Evolutionary conservation across 2,329 filamentous ascomycete genomes (phyloP), one percentile per base, ranked within the genome.

Genomic region (Aspergillus tamarii): DNA sequence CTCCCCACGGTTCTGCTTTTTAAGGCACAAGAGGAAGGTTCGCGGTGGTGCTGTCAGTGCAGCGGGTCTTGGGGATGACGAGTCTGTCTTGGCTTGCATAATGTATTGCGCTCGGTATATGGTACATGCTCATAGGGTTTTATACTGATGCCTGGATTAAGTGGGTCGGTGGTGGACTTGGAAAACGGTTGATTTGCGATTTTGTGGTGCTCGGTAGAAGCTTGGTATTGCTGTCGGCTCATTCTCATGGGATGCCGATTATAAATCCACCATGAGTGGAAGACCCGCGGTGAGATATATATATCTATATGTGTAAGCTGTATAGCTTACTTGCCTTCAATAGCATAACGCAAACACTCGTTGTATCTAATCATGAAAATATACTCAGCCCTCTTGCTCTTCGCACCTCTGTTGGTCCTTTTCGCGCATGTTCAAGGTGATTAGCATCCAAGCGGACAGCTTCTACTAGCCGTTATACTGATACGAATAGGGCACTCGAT

Each of bases 21-120:
- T 36, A 36, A 10, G 52, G 30, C 10, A n/a, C 32, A 32, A 11
- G 32, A n/a, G 30, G 10, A 23, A 21, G 16, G 9, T 1, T 36
- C 2, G 0, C 2, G 12, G 12, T 32, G 8, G 52, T 16, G 21
- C 14, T 23, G 30, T 54, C 52, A 54, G 11, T 30, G 14, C 32
- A 34, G 32, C 52, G n/a, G 52, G 34, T 39, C 52, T 53, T 39
- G 32, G 52, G 11, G 52, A n/a, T 55, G 52, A 55, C 52, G 52
- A 55, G 32, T 55, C 21, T 36, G 32, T 55, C 52, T 55, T 55
- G 52, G 52, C 52, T 23, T 55, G 32, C 52, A 55, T 39, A 39
- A 19, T 55, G 16, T 16, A 26, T 14, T 12, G n/a, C 11, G 19
- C 19, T 34, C 28, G 30, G 32, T 4, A 34, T 19, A 14, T 36